These are phyloP conservation scores for Talaromyces wortmannii DNA, from an alignment of 495 filamentous ascomycete species.

Conservation along the genomic window DNA sequence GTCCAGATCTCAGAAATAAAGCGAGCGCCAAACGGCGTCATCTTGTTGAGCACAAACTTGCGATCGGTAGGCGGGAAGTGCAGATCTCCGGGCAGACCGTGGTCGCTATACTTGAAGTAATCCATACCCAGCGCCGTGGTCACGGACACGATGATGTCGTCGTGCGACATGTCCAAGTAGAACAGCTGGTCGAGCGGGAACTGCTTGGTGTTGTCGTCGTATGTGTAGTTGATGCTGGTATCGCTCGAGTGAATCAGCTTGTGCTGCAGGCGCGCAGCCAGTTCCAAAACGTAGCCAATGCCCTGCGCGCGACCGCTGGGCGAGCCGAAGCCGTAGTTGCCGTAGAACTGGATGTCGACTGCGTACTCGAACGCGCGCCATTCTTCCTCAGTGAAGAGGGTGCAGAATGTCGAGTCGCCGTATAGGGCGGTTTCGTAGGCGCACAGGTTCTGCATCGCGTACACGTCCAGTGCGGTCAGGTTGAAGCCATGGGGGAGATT, in stretches of 20 bases:
- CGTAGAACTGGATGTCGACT: slow-evolving; percentile 54
- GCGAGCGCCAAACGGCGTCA: slow-evolving; percentile 54
- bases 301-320: slow-evolving; percentile 55
- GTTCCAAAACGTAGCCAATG: slow-evolving; percentile 57
- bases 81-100: slow-evolving; percentile 38
- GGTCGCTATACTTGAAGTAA: slow-evolving; percentile 43
- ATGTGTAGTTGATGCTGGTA: slow-evolving; percentile 52
- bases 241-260: slow-evolving; percentile 43
- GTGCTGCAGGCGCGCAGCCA: slow-evolving; percentile 49
- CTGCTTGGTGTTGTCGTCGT: slow-evolving; percentile 32
- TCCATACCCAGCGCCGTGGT: slow-evolving; percentile 43
- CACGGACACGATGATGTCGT: slow-evolving; percentile 32
- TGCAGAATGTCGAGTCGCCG: slow-evolving; percentile 35
- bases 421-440: slow-evolving; percentile 23
- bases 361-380: slow-evolving; percentile 50
- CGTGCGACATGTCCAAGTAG: slow-evolving; percentile 37
- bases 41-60: slow-evolving; percentile 14
- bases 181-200: slow-evolving; percentile 47
- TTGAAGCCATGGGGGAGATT: slow-evolving; percentile 33
- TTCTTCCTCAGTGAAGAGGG: slow-evolving; percentile 49
- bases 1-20: slow-evolving; percentile 54
- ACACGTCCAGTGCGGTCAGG: slow-evolving; percentile 42
- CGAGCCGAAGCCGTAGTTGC: slow-evolving; percentile 50
- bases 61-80: slow-evolving; percentile 25
- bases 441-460: slow-evolving; percentile 44